phyloP scores from a whole-genome alignment of 2,329 filamentous ascomycete genomes.

The Sclerotinia borealis region DNA sequence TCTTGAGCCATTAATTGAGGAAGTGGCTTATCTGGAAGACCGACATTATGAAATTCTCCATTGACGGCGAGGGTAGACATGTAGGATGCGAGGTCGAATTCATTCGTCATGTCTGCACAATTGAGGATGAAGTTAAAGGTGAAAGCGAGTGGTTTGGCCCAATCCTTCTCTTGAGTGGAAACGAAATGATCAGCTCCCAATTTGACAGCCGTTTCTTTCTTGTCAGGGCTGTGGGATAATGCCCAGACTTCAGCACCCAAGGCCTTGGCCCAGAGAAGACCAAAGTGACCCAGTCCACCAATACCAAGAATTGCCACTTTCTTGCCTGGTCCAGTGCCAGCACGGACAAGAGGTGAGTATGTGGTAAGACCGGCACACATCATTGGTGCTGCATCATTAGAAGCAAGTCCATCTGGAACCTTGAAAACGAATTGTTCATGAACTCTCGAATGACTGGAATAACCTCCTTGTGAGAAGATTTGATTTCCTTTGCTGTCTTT shows the following conservation, averaged over 20 bases:
- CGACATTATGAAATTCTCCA: slow-evolving; percentile 60
- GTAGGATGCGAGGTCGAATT: slow-evolving; percentile 44
- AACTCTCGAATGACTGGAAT: slow-evolving; percentile 44
- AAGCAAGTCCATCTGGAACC: slow-evolving; percentile 46
- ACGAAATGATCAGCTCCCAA: slow-evolving; percentile 56
- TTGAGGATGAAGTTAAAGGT: slow-evolving; percentile 55
- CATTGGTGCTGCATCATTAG: slow-evolving; percentile 56
- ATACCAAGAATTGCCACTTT: slow-evolving; percentile 62
- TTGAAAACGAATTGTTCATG: slow-evolving; percentile 54
- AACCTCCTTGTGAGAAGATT: slow-evolving; percentile 45
- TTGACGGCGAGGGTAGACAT: slow-evolving; percentile 52
- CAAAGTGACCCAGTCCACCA: slow-evolving; percentile 66
- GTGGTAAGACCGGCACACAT: slow-evolving; percentile 74
- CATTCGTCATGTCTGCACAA: slow-evolving; percentile 51
- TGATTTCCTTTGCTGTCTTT: slow-evolving; percentile 9
- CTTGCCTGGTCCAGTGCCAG: slow-evolving; percentile 64
- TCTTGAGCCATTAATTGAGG: slow-evolving; percentile 49
- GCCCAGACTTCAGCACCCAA: slow-evolving; percentile 61
- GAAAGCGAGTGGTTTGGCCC: slow-evolving; percentile 49
- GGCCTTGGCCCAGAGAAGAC: slow-evolving; percentile 63
- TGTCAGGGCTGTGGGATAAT: slow-evolving; percentile 53
- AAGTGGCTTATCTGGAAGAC: slow-evolving; percentile 54
- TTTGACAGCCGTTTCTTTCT: slow-evolving; percentile 53
- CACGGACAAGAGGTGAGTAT: slow-evolving; percentile 61
- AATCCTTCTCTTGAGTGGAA: slow-evolving; percentile 52